A percentile compares a stretch with the other conserved stretches of the same genome.
phyloP scores from a whole-genome alignment of 1,139 yeast species.

The Debaryomycetaceae sp. region DNA sequence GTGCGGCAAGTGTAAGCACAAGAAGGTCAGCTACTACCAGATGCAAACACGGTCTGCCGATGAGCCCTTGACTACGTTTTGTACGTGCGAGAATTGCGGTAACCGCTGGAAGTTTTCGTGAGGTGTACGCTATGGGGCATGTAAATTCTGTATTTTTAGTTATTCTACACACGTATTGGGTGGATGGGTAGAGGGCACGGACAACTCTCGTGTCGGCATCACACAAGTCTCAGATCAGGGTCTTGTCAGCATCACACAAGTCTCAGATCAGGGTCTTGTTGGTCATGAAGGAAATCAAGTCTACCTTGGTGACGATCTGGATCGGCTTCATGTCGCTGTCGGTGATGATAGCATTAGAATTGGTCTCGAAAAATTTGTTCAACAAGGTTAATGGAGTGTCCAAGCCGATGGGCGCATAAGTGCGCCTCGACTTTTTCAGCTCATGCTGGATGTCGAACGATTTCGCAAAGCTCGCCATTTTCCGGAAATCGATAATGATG shows the following conservation, averaged over 20 bases:
- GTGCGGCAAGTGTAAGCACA: conserved; percentile 95
- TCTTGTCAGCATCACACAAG: no score
- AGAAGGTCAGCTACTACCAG: conserved; percentile 93
- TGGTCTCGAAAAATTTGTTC: conserved; percentile 75
- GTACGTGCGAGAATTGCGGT: conserved; percentile 96
- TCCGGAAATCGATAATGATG: conserved; percentile 66
- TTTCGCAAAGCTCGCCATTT: conserved; percentile 58
- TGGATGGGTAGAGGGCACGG: no score
- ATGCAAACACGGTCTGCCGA: conserved; percentile 98
- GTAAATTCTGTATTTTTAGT: no score
- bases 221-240: no score
- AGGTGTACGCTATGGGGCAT: no score
- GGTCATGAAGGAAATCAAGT: conserved; percentile 59
- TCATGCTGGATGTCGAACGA: conserved; percentile 54
- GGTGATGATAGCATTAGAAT: conserved; percentile 79
- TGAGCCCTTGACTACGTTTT: conserved; percentile 95
- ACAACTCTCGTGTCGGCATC: no score
- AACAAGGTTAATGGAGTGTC: conserved; percentile 59
- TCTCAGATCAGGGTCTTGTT: conserved; percentile 11
- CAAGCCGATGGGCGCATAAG: conserved; percentile 59
- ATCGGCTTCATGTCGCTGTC: conserved; percentile 62
- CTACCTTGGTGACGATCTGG: conserved; percentile 84
- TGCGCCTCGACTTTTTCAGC: conserved; percentile 50
- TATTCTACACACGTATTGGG: no score
- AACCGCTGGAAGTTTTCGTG: conserved; percentile 92